phyloP scores from a whole-genome alignment of 1,139 yeast genomes.

The Yamadazyma sp. region DNA sequence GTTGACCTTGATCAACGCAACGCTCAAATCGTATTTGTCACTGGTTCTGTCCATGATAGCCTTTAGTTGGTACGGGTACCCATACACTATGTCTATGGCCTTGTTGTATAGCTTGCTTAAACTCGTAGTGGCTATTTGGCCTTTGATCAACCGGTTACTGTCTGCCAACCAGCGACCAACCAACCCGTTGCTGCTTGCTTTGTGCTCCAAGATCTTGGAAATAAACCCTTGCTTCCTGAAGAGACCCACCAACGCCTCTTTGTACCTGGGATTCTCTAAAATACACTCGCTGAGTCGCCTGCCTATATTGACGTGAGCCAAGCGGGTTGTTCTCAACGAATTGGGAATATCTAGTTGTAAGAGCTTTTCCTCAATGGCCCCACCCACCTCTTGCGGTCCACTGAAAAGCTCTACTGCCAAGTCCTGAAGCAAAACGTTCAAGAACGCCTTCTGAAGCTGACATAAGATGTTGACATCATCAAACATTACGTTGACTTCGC shows the following conservation, averaged over 20 bases:
- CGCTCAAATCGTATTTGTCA: slow-evolving; percentile 12
- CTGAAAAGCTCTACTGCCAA: too few species aligned
- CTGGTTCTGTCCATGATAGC: slow-evolving; percentile 14
- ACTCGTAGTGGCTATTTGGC: not conserved
- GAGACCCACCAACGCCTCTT: slow-evolving; percentile 4
- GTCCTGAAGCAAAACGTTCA: not conserved
- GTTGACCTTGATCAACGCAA: slow-evolving; percentile 20
- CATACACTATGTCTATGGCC: slow-evolving; percentile 17
- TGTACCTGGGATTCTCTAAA: slow-evolving; percentile 9
- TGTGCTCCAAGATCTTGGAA: slow-evolving; percentile 5
- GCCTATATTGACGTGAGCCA: slow-evolving; percentile 18
- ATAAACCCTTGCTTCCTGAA: slow-evolving; percentile 5
- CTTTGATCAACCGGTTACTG: slow-evolving; percentile 2
- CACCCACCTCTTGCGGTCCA: too few species aligned
- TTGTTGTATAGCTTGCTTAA: slow-evolving; percentile 11
- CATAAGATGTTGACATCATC: slow-evolving; percentile 9
- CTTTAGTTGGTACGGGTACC: slow-evolving; percentile 19
- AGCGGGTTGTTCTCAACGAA: not conserved
- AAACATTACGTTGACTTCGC: slow-evolving; percentile 17
- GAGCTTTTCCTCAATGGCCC: too few species aligned
- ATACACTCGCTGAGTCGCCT: slow-evolving; percentile 12
- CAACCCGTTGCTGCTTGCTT: slow-evolving; percentile 3
- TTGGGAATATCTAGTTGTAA: too few species aligned
- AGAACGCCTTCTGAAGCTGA: not conserved
- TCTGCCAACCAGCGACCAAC: slow-evolving; percentile 16